These are phyloP conservation scores for Kluyveromyces starmeri DNA, from an alignment of 805 yeast species.

Conservation along the genomic window DNA sequence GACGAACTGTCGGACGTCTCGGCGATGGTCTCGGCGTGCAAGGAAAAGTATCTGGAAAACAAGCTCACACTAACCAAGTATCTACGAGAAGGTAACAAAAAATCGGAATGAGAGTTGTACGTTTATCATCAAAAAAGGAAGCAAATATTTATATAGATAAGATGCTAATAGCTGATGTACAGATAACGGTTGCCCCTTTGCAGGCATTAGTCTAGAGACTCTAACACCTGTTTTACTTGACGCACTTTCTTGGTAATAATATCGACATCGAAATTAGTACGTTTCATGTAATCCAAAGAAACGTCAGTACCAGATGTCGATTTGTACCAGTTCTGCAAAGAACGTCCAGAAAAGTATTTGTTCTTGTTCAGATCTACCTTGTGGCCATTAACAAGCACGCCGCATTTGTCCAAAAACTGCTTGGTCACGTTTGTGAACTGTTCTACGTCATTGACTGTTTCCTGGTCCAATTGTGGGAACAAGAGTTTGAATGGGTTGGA, in stretches of 20 bases:
- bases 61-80: constrained; percentile 16
- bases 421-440: constrained; percentile 29
- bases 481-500: constrained; percentile 60
- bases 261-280: constrained; percentile 23
- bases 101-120: no score
- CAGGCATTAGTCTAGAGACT: constrained; percentile 5
- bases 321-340: constrained; percentile 26
- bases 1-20: constrained; percentile 24
- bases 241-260: constrained; percentile 21
- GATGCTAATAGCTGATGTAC: no score
- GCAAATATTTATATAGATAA: no score
- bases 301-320: constrained; percentile 30
- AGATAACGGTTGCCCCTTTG: no score
- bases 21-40: constrained; percentile 37
- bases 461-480: constrained; percentile 31
- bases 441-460: constrained; percentile 9
- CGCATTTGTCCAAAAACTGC: constrained; percentile 15
- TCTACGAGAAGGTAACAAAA: constrained; percentile 13
- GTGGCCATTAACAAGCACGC: constrained; percentile 19
- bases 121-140: no score
- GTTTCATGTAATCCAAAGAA: constrained; percentile 26
- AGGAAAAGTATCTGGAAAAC: constrained; percentile 19
- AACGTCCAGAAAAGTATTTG: constrained; percentile 16
- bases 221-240: constrained; percentile 23
- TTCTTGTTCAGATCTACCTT: constrained; percentile 16